phyloP scores from a whole-genome alignment of 169 alveolate species.

The Plasmodium knowlesi region DNA sequence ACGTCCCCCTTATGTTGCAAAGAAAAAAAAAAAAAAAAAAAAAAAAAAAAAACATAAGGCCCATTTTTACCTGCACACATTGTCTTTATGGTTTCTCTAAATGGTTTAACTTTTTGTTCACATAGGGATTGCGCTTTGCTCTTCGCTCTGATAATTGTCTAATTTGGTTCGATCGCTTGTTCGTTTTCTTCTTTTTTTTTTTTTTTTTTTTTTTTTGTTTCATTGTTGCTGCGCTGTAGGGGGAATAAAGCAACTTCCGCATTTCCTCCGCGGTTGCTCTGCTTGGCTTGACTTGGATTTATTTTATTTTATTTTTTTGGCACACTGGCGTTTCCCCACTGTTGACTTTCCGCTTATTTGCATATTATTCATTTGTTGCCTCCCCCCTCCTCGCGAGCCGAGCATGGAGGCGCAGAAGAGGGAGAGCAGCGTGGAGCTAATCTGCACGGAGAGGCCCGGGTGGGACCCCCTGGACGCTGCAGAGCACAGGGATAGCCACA shows the following conservation, averaged over 20 bases:
- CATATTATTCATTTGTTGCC: not conserved
- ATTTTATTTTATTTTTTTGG: not conserved
- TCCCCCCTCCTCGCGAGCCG: not conserved
- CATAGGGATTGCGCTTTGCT: not conserved
- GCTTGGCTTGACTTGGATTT: not conserved
- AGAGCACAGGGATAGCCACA: not conserved
- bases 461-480: not conserved
- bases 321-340: not conserved
- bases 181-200: not conserved
- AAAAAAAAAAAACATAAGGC: not conserved
- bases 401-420: not conserved
- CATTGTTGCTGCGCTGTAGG: not conserved
- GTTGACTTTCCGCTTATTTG: not conserved
- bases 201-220: not conserved
- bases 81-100: not conserved
- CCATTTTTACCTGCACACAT: not conserved
- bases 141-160: not conserved
- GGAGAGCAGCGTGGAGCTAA: slow-evolving; percentile 7
- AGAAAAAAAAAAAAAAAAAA: not conserved
- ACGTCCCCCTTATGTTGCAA: not conserved
- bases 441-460: not conserved
- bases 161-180: not conserved
- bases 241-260: not conserved
- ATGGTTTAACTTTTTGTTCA: not conserved
- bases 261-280: not conserved